Conservation (phyloP, 2,329 filamentous ascomycete genomes). For the Aspergillus luchuensis region DNA sequence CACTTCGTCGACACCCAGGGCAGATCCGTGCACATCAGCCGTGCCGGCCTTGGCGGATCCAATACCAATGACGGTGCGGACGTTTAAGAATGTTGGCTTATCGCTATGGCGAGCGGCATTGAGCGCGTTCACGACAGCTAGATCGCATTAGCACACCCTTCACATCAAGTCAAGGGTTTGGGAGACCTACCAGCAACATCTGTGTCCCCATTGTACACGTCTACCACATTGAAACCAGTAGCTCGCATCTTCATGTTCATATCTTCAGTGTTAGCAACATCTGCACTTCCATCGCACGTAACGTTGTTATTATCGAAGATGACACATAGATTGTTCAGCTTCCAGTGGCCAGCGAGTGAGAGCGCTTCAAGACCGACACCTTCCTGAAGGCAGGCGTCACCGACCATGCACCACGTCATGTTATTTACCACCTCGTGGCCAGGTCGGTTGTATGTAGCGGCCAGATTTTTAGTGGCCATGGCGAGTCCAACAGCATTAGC, state of each 20-base stretch:
- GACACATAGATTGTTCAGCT: conserved; percentile 58
- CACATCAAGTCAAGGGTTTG: conserved; percentile 11
- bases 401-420: conserved; percentile 60
- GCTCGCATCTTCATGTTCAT: conserved; percentile 61
- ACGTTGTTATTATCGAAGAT: conserved; percentile 65
- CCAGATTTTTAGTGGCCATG: conserved; percentile 59
- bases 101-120: conserved; percentile 22
- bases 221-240: conserved; percentile 58
- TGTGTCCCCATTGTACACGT: conserved; percentile 56
- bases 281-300: conserved; percentile 60
- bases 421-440: conserved; percentile 53
- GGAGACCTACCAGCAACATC: conserved; percentile 51
- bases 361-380: conserved; percentile 61
- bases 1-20: conserved; percentile 58
- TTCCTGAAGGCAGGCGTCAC: conserved; percentile 63
- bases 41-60: conserved; percentile 48
- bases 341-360: conserved; percentile 56
- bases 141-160: no score
- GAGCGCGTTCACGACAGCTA: no score
- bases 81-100: conserved; percentile 61
- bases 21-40: conserved; percentile 60
- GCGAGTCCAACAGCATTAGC: conserved; percentile 63
- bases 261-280: conserved; percentile 58
- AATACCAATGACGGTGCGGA: conserved; percentile 58
- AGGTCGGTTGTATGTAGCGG: conserved; percentile 56